Base-by-base conservation (phyloP, 176 grass and related monocot species). In the Chloris gayana region DNA sequence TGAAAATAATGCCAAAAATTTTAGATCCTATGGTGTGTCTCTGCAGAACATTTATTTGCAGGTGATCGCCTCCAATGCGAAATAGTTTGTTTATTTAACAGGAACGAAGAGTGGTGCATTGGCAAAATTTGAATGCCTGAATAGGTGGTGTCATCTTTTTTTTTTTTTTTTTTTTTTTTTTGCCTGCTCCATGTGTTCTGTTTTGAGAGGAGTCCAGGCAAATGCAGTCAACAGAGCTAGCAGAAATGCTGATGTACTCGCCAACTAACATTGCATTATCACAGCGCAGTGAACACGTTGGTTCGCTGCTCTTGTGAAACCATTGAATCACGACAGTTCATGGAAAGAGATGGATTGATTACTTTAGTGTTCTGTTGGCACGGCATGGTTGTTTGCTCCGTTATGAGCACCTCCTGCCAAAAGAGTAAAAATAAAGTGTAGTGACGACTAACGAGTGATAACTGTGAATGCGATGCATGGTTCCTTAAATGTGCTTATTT, bases 231-330 rank as follows among this genome's bases (percentile, higher is more conserved):
- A 10, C 37, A 69, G 69, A 42, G 29, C 32, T 57, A 74, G 70
- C 45, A 69, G 51, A 59, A 75, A 80, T 6, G 18, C 22, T 73
- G 59, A 13, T 65, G 73, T 60, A 49, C 69, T 22, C 46, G 60
- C 69, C 75, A 88, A 65, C 86, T 8, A 60, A 74, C 51, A 0
- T 19, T 61, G 17, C 66, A 61, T 47, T 64, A 70, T 41, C 70
- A 26, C 12, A 27, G 14, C 15, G 26, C n/a, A 38, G 67, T 51
- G 10, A 69, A 58, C 72, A 67, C 1, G 39, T 12, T 32, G 35
- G 58, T 41, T 77, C 47, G 58, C 64, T 63, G 45, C n/a, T 80
- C 41, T 61, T 19, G 58, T 44, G 14, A 84, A 67, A 63, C 69
- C 31, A 6, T 34, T 62, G 30, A 70, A 58, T 59, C 45, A 75